Percentiles rank a stretch among this genome's conserved stretches.
Evolutionary conservation across 345 rosid species (phyloP).

Genomic region (Luvunga scandens): DNA sequence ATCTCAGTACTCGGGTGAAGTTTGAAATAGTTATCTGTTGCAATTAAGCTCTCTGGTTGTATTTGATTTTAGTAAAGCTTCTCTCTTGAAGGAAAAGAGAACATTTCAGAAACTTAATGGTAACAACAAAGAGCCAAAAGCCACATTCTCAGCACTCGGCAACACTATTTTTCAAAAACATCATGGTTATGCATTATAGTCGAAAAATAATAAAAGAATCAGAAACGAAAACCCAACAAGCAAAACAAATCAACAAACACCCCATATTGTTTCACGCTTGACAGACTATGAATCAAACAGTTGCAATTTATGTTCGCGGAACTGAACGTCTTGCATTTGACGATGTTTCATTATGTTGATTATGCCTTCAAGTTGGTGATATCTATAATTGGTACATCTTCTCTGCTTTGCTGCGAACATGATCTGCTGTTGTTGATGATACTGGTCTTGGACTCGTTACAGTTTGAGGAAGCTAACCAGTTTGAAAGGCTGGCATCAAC

Average conservation of each 20-base stretch:
- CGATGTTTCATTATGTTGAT: neutral
- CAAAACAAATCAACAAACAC: too few relatives aligned
- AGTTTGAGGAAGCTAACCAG: slow-evolving; percentile 46
- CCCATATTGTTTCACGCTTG: too few relatives aligned
- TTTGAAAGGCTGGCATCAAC: slow-evolving; percentile 80
- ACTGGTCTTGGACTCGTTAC: slow-evolving; percentile 11
- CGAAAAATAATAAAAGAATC: slow-evolving; percentile 35
- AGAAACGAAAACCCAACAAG: slow-evolving; percentile 29
- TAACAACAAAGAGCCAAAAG: slow-evolving; percentile 1
- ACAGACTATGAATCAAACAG: too few relatives aligned
- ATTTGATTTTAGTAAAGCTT: neutral
- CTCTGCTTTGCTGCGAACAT: slow-evolving; percentile 25
- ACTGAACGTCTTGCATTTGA: too few relatives aligned
- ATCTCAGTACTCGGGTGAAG: neutral
- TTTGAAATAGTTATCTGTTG: neutral
- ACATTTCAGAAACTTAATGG: neutral
- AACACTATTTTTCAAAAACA: neutral
- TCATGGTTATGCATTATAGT: slow-evolving; percentile 7
- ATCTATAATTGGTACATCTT: slow-evolving; percentile 29
- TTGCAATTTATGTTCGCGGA: too few relatives aligned
- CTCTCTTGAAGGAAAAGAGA: neutral
- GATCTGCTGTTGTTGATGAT: slow-evolving; percentile 19
- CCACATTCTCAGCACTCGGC: slow-evolving; percentile 20
- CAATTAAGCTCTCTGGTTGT: neutral
- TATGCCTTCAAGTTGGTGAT: slow-evolving; percentile 39